phyloP scores from a whole-genome alignment of 225 moss, liverwort and hornwort genomes.

The Lunularia cruciata region DNA sequence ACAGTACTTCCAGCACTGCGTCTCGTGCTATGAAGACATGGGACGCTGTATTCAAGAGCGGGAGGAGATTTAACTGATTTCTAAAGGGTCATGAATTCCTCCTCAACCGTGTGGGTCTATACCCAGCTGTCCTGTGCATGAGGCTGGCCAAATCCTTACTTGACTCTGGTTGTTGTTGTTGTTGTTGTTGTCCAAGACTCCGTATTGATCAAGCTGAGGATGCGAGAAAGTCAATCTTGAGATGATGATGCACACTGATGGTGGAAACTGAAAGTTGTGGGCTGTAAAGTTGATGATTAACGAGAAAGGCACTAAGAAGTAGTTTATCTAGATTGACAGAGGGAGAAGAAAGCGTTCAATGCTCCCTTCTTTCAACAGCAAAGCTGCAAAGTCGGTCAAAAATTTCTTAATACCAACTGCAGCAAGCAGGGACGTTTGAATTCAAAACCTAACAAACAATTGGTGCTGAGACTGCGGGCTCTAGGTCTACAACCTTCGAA shows the following conservation, averaged over 20 bases:
- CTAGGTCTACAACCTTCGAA: not conserved
- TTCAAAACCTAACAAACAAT: not conserved
- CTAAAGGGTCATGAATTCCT: conserved; percentile 5
- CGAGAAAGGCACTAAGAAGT: not conserved
- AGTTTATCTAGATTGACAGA: conserved; percentile 6
- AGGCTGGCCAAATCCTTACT: too few species aligned
- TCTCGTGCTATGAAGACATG: too few species aligned
- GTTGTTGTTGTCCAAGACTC: too few species aligned
- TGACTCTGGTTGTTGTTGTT: too few species aligned
- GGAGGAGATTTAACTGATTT: too few species aligned
- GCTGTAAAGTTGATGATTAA: conserved; percentile 12
- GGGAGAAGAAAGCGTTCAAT: not conserved
- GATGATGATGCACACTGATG: conserved; percentile 4
- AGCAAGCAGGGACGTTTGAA: not conserved
- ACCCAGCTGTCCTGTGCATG: conserved; percentile 1
- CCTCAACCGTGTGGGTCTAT: not conserved
- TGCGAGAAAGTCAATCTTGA: conserved; percentile 1
- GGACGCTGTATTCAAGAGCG: too few species aligned
- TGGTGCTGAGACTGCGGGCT: not conserved
- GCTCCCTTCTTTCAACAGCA: not conserved
- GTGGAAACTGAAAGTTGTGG: not conserved
- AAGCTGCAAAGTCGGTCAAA: conserved; percentile 6
- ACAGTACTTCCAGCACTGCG: too few species aligned
- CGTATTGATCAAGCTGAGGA: not conserved
- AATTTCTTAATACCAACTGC: not conserved